phyloP scores from a whole-genome alignment of 768 basidiomycete genomes.

The Podaxis sp. region DNA sequence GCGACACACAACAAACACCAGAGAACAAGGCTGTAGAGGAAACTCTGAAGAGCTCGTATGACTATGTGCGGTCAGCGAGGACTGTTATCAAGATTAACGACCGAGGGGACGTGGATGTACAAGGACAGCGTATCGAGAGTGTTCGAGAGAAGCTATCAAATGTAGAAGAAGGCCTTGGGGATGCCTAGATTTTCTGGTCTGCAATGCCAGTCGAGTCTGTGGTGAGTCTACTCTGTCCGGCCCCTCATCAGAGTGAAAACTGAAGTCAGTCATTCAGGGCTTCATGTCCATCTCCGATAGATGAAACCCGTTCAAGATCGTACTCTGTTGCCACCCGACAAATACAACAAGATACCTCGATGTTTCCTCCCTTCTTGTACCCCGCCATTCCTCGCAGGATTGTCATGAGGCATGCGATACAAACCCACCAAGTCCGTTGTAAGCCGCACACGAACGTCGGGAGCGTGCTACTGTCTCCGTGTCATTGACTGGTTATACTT shows the following conservation, averaged over 20 bases:
- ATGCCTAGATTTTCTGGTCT: background rate
- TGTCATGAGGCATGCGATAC: too few species aligned
- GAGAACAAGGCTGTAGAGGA: slow-evolving; percentile 23
- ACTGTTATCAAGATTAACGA: slow-evolving; percentile 53
- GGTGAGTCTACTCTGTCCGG: background rate
- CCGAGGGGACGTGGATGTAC: slow-evolving; percentile 47
- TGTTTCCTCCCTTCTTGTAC: too few species aligned
- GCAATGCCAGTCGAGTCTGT: background rate
- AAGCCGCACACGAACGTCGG: too few species aligned
- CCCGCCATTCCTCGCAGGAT: too few species aligned
- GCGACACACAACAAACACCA: background rate
- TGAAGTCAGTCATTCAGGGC: background rate
- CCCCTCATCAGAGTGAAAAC: background rate
- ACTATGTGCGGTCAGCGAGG: slow-evolving; percentile 58
- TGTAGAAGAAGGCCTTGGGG: slow-evolving; percentile 35
- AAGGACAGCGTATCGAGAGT: slow-evolving; percentile 54
- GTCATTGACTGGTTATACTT: too few species aligned
- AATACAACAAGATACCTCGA: too few species aligned
- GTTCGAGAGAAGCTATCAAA: slow-evolving; percentile 57
- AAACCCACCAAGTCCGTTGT: too few species aligned
- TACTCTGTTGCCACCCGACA: too few species aligned
- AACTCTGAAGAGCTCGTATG: slow-evolving; percentile 52
- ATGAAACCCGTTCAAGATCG: background rate
- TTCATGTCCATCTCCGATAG: background rate
- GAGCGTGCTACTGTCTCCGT: too few species aligned